phyloP scores from a whole-genome alignment of 352 stramenopile genomes.

The Pythium apleroticum region DNA sequence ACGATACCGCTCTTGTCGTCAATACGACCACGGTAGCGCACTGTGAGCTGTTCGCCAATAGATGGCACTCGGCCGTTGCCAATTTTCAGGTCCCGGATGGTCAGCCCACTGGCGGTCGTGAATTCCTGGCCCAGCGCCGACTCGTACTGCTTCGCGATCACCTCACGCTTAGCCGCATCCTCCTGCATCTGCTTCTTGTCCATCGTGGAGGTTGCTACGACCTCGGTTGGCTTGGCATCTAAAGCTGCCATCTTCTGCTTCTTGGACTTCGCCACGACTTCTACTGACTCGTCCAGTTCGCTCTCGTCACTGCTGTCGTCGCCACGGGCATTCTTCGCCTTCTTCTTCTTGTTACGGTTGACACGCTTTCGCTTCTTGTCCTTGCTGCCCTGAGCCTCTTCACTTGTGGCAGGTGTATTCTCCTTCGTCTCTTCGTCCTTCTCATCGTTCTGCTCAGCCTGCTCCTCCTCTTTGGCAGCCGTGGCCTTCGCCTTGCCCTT shows the following conservation, averaged over 20 bases:
- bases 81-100: conserved; percentile 53
- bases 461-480: neutral
- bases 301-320: conserved; percentile 18
- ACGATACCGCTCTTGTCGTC: conserved; percentile 55
- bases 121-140: conserved; percentile 51
- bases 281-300: conserved; percentile 7
- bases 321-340: conserved; percentile 19
- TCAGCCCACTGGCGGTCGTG: conserved; percentile 51
- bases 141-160: conserved; percentile 53
- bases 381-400: neutral
- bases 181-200: conserved; percentile 37
- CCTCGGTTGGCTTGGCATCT: conserved; percentile 13
- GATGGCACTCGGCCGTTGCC: conserved; percentile 52
- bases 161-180: conserved; percentile 38
- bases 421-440: neutral
- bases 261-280: conserved; percentile 21
- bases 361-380: conserved; percentile 34
- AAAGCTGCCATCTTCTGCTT: conserved; percentile 19
- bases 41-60: conserved; percentile 67
- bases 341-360: conserved; percentile 32
- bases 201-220: conserved; percentile 6
- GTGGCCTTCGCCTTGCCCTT: neutral
- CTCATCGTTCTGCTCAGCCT: neutral
- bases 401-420: neutral
- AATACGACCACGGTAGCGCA: conserved; percentile 65